Percentiles rank a stretch among this genome's conserved stretches.
phyloP scores from a whole-genome alignment of 441 rosid genomes.

The Mallotus japonicus region DNA sequence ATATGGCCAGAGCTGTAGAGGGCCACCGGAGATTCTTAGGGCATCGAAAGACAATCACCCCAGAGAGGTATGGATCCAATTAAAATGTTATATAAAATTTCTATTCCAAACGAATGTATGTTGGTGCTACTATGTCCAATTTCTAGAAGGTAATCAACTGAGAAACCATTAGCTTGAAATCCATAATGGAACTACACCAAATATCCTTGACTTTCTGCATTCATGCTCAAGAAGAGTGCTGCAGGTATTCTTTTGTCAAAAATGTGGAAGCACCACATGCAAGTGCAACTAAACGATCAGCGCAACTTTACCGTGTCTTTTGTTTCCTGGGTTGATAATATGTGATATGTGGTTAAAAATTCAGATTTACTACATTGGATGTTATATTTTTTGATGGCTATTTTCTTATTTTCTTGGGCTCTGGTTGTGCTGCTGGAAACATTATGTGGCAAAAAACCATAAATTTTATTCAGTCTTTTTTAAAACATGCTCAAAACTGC shows the following conservation, averaged over 20 bases:
- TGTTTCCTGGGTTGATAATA: too few species aligned
- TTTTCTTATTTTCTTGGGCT: neutral
- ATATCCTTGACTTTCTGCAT: conserved; percentile 2
- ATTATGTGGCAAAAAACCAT: neutral
- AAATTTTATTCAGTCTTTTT: neutral
- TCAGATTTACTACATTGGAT: neutral
- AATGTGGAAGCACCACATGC: neutral
- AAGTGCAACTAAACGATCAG: neutral
- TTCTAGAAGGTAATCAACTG: neutral
- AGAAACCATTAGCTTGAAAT: neutral
- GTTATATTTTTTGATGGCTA: neutral
- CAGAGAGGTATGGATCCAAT: conserved; percentile 59
- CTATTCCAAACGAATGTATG: neutral
- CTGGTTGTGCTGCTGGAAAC: neutral
- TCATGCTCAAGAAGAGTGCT: neutral
- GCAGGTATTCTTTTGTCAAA: neutral
- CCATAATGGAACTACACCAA: neutral
- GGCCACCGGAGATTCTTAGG: conserved; percentile 96
- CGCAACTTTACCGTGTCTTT: neutral
- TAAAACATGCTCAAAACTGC: neutral
- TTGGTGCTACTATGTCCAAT: neutral
- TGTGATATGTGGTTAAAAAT: neutral
- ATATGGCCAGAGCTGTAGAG: conserved; percentile 98
- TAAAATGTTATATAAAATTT: neutral
- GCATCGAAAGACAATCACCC: conserved; percentile 76